These are phyloP conservation scores for Pseudoperonospora humuli DNA, from an alignment of 352 stramenopile species.

Conservation along the genomic window DNA sequence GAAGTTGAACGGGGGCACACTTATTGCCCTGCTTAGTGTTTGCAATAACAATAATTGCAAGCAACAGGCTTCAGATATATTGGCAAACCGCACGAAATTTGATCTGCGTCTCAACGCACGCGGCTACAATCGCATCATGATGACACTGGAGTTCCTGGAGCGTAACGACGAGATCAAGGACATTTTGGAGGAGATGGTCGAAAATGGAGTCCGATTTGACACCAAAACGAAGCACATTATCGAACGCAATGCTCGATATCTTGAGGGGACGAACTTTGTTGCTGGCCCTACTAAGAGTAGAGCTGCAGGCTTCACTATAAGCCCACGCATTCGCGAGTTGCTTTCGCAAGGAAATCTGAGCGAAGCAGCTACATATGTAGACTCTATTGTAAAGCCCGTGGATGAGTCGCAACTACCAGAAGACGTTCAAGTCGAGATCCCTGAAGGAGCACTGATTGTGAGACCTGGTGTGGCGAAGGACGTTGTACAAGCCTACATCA, in stretches of 20 bases:
- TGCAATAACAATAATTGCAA: conserved; percentile 63
- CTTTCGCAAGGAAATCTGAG: conserved; percentile 26
- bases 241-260: conserved; percentile 34
- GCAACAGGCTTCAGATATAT: conserved; percentile 60
- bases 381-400: conserved; percentile 32
- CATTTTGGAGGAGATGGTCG: conserved; percentile 56
- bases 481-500: conserved; percentile 40
- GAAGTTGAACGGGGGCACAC: conserved; percentile 61
- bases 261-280: conserved; percentile 38
- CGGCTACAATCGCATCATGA: conserved; percentile 67
- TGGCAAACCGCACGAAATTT: conserved; percentile 73
- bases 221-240: conserved; percentile 52
- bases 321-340: conserved; percentile 39
- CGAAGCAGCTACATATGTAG: conserved; percentile 35
- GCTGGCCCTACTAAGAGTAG: conserved; percentile 19
- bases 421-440: conserved; percentile 21
- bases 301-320: conserved; percentile 22
- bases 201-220: conserved; percentile 47
- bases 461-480: conserved; percentile 33
- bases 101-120: conserved; percentile 56
- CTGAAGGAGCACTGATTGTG: conserved; percentile 29
- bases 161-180: conserved; percentile 47
- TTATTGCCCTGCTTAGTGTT: conserved; percentile 63
- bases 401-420: conserved; percentile 29
- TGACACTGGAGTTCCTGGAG: conserved; percentile 66